Percentiles rank a stretch among this genome's conserved stretches.
These are phyloP conservation scores for Penicillium glabrum DNA, from an alignment of 2,329 filamentous ascomycete genomes.

Conservation along the genomic window DNA sequence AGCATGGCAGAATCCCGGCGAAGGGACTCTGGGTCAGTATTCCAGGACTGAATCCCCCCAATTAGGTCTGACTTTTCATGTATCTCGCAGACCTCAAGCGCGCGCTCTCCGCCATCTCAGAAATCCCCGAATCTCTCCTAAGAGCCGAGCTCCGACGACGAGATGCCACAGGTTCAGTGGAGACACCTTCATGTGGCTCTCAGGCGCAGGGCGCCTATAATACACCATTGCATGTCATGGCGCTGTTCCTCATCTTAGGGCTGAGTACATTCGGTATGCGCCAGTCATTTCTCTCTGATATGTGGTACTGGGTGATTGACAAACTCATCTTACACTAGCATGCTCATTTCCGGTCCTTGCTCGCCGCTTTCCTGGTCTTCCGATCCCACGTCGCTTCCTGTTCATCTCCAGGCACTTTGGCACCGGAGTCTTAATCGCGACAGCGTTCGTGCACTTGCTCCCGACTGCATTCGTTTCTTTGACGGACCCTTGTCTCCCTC, in stretches of 20 bases:
- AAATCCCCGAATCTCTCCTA: slow-evolving; percentile 35
- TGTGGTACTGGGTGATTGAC: slow-evolving; percentile 5
- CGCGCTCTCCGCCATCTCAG: slow-evolving; percentile 24
- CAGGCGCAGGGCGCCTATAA: slow-evolving; percentile 54
- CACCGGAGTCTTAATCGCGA: slow-evolving; percentile 58
- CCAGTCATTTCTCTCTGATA: background rate
- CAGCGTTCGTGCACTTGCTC: slow-evolving; percentile 60
- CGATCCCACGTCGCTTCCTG: slow-evolving; percentile 58
- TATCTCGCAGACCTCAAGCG: slow-evolving; percentile 18
- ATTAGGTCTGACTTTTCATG: background rate
- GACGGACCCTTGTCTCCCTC: slow-evolving; percentile 67
- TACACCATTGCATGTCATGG: slow-evolving; percentile 65
- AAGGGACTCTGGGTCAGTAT: slow-evolving; percentile 14
- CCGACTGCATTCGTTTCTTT: slow-evolving; percentile 62
- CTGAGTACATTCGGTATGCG: slow-evolving; percentile 47
- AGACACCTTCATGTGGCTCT: slow-evolving; percentile 37
- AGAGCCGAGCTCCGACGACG: slow-evolving; percentile 34
- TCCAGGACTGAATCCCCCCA: background rate
- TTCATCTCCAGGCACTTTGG: slow-evolving; percentile 62
- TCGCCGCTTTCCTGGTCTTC: slow-evolving; percentile 59
- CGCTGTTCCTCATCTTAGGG: slow-evolving; percentile 64
- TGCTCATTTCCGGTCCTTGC: slow-evolving; percentile 64
- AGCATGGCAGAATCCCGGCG: slow-evolving; percentile 13
- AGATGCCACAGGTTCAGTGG: slow-evolving; percentile 15
- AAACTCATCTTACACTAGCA: slow-evolving; percentile 37